Percentiles rank a stretch among this genome's conserved stretches.
These are phyloP conservation scores for Sporothrix luriei DNA, from an alignment of 2,329 filamentous ascomycete species.

Conservation along the genomic window DNA sequence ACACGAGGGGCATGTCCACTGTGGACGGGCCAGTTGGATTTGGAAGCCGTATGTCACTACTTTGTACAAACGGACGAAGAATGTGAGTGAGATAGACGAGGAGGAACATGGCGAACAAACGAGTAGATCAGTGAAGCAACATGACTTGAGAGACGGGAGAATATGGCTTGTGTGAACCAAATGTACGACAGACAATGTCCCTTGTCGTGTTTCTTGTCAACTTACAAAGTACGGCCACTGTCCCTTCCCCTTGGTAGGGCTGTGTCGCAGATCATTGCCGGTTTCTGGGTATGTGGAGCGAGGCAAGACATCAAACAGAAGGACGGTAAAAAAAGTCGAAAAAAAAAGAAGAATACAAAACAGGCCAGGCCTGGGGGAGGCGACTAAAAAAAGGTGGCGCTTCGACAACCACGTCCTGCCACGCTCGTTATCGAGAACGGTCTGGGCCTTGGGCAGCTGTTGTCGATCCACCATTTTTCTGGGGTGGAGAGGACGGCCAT, in stretches of 20 bases:
- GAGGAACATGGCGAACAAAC: neutral
- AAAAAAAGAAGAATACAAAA: neutral
- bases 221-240: neutral
- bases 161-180: neutral
- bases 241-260: neutral
- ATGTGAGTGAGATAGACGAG: neutral
- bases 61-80: neutral
- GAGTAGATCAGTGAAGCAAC: neutral
- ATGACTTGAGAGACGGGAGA: neutral
- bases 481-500: neutral
- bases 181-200: neutral
- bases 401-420: no score
- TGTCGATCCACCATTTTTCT: neutral
- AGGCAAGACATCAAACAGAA: neutral
- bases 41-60: constrained; percentile 11
- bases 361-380: neutral
- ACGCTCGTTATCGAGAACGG: neutral
- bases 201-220: neutral
- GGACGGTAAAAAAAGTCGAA: neutral
- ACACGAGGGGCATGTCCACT: neutral
- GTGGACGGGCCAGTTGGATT: neutral
- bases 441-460: neutral
- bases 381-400: neutral
- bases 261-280: constrained; percentile 10
- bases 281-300: constrained; percentile 10